Percentiles rank a stretch among this genome's conserved stretches.
phyloP scores from a whole-genome alignment of 805 yeast genomes.

The Jamesozyma spencerorum region DNA sequence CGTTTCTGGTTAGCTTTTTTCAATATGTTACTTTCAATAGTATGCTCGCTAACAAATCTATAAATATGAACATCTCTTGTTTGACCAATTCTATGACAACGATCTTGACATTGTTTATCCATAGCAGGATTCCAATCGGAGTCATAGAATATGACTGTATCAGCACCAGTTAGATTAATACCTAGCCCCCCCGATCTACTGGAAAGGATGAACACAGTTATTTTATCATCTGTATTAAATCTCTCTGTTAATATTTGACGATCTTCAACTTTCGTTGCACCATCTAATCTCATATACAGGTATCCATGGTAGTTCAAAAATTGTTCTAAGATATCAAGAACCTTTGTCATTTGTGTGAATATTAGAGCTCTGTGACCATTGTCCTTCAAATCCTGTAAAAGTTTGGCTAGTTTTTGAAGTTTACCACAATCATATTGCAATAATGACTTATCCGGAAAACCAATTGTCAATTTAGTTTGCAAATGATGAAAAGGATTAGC shows the following conservation, averaged over 20 bases:
- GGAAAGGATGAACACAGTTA: conserved; percentile 85
- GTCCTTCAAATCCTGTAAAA: conserved; percentile 68
- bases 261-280: conserved; percentile 95
- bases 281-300: conserved; percentile 89
- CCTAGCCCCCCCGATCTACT: conserved; percentile 98
- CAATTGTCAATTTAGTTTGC: conserved; percentile 81
- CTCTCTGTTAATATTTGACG: conserved; percentile 89
- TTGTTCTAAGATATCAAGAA: conserved; percentile 84
- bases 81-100: conserved; percentile 98
- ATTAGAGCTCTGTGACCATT: conserved; percentile 91
- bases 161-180: conserved; percentile 95
- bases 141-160: conserved; percentile 94
- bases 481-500: conserved; percentile 63
- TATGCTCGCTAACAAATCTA: conserved; percentile 89
- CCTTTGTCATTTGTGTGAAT: conserved; percentile 97
- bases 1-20: conserved; percentile 91
- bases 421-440: conserved; percentile 96
- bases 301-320: conserved; percentile 92
- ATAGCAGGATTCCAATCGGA: conserved; percentile 99
- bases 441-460: conserved; percentile 90
- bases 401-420: conserved; percentile 69
- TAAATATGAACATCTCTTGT: conserved; percentile 96
- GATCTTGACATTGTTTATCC: conserved; percentile 98
- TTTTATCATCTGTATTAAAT: conserved; percentile 75
- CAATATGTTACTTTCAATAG: conserved; percentile 91